Evolutionary conservation across 2,329 filamentous ascomycete species (phyloP), one percentile per base, ranked within the genome.

Genomic region (Pseudogymnoascus sp.): DNA sequence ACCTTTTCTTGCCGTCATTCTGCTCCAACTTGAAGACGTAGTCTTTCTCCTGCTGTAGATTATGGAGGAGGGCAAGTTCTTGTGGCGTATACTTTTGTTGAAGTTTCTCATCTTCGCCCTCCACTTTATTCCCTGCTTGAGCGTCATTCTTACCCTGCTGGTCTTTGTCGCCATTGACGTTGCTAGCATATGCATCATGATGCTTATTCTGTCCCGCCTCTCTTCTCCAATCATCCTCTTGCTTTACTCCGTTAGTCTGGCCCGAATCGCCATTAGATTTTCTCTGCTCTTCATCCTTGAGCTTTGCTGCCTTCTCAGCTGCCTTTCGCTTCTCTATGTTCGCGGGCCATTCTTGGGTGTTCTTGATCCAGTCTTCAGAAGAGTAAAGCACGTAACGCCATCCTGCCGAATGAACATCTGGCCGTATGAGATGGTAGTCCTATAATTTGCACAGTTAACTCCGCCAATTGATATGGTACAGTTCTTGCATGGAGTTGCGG

Each of bases 341-440:
- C 0, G 76, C 75, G 0, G 79, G 79, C 80, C 80, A 83, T 1
- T 75, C 68, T 64, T 83, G 73, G 6, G 75, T 67, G 38, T 79
- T 75, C 69, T 81, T 83, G 63, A 83, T 73, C 70, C 76, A 79
- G 60, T 80, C 75, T 63, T 83, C 80, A 0, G 78, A 78, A 8
- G 75, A 74, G 37, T 82, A 73, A 0, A 83, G 70, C 9, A 82
- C 78, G 66, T 78, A 81, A 37, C 81, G 72, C 80, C 81, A 83
- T 6, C 78, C 77, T 3, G 75, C 61, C 3, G 79, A 77, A 62
- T 77, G 75, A 34, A 78, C 75, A 16, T 78, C 74, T 0, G 79
- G 78, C 49, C 77, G 71, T 0, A 72, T 65, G 3, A 82, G 67
- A 67, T 80, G 76, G 43, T 80, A 75, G 64, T 82, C 75, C 70